These are phyloP conservation scores for Colletotrichum simmondsii DNA, from an alignment of 2,329 filamentous ascomycete genomes.

Conservation along the genomic window DNA sequence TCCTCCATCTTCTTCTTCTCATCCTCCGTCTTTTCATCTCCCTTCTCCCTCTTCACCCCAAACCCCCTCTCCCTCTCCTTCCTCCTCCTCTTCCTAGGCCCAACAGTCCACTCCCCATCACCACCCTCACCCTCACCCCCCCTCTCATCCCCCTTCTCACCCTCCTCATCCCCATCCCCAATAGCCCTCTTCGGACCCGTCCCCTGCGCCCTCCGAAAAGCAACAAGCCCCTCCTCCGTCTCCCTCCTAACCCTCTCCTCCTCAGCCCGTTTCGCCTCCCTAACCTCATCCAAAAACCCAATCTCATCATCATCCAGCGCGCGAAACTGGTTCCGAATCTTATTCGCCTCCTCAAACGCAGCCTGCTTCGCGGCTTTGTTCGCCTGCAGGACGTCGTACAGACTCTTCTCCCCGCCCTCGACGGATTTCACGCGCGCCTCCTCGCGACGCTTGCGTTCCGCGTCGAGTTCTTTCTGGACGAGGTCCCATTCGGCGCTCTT, in stretches of 20 bases:
- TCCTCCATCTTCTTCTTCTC: conserved; percentile 50
- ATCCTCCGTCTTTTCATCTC: conserved; percentile 37
- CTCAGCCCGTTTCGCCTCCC: conserved; percentile 59
- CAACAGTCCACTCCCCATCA: conserved; percentile 45
- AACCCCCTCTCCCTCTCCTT: conserved; percentile 50
- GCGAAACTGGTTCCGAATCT: conserved; percentile 81
- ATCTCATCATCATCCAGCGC: conserved; percentile 83
- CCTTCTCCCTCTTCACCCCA: conserved; percentile 40
- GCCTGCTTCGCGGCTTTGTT: conserved; percentile 90
- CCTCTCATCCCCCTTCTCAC: conserved; percentile 39
- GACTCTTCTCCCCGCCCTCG: conserved; percentile 64
- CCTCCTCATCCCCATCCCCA: conserved; percentile 36
- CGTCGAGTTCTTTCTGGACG: conserved; percentile 73
- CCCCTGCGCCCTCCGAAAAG: conserved; percentile 64
- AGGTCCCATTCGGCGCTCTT: conserved; percentile 67
- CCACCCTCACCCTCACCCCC: conserved; percentile 42
- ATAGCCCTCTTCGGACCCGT: conserved; percentile 15
- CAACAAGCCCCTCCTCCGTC: conserved; percentile 65
- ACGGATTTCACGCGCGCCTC: conserved; percentile 58
- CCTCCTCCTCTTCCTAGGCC: conserved; percentile 53
- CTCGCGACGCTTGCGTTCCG: conserved; percentile 64
- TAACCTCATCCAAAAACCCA: conserved; percentile 75
- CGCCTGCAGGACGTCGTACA: conserved; percentile 81
- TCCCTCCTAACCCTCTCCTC: conserved; percentile 66
- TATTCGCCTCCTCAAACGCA: conserved; percentile 79